A percentile compares a stretch with the other conserved stretches of the same genome.
Evolutionary conservation across 495 filamentous ascomycete species (phyloP).

Genomic region (Wilcoxina mikolae): DNA sequence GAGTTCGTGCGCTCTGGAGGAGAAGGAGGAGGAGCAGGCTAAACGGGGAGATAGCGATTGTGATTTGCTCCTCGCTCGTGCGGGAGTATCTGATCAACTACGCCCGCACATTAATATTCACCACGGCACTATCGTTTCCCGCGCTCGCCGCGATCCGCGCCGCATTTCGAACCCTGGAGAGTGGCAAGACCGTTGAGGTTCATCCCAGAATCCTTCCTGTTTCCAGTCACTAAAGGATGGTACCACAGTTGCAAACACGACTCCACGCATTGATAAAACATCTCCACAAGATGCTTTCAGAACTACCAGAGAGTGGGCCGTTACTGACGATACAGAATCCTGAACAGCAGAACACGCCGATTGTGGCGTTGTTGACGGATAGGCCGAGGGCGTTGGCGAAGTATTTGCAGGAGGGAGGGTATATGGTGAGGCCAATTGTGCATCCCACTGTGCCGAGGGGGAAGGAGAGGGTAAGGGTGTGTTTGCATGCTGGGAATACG

Average conservation of each 20-base stretch:
- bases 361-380: conserved; percentile 11
- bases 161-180: conserved; percentile 37
- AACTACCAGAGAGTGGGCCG: not conserved
- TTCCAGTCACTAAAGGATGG: too few relatives aligned
- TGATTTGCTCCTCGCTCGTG: conserved; percentile 36
- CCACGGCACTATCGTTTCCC: conserved; percentile 43
- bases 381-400: conserved; percentile 10
- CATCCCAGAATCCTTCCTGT: too few relatives aligned
- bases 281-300: conserved; percentile 5
- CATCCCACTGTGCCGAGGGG: conserved; percentile 18
- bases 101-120: conserved; percentile 46
- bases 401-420: conserved; percentile 6
- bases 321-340: not conserved
- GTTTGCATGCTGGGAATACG: conserved; percentile 18
- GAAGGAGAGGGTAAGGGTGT: conserved; percentile 15
- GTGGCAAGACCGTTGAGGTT: conserved; percentile 31
- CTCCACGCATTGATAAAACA: conserved; percentile 9
- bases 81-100: conserved; percentile 50
- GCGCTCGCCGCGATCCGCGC: conserved; percentile 37
- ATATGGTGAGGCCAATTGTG: conserved; percentile 17
- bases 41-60: conserved; percentile 27
- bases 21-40: not conserved
- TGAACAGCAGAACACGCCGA: conserved; percentile 8
- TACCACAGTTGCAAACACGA: conserved; percentile 9
- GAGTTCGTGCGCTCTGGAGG: conserved; percentile 18